Base-by-base conservation (phyloP, 345 rosid species). In the Gossypium sturtianum region DNA sequence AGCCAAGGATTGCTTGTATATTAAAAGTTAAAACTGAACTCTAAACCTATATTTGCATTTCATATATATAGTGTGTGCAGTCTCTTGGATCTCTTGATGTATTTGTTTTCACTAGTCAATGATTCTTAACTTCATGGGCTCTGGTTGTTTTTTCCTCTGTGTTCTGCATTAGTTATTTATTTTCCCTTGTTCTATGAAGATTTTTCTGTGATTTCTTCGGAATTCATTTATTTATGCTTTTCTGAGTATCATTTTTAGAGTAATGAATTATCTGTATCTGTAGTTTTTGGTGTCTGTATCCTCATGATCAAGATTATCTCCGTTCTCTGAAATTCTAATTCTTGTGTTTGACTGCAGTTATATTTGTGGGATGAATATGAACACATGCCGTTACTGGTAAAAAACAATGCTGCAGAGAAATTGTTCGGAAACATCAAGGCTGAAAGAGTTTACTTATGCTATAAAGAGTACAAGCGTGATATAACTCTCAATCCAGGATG, bases 281-380 rank as follows among this genome's bases (percentile, higher is more conserved):
- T 59, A 34, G 29, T 10, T 8, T 15, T 61, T 13, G 3, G 68
- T 17, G 9, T 38, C 19, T n/a, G 41, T 19, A 34, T 63, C 3
- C 68, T 7, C 15, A 64, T n/a, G n/a, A 41, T 38, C 25, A 9
- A 64, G 67, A 62, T 62, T 66, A 15, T 23, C 51, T 12, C 15
- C 23, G 3, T 48, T 68, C 22, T 23, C 13, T 68, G 44, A 15
- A 66, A 67, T 47, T 48, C 7, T 47, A 48, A 7, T 44, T 65
- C 17, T 66, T 15, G 19, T 45, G 13, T 71, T 72, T 66, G 48
- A 65, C 63, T 72, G 79, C 84, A 89, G 90, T 77, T 87, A 73
- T 86, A 84, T 34, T 78, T 83, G 62, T 87, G 89, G 88, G 93
- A 89, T 75, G 88, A 87, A 71, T 79, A 77, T 9, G 88, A 82